Base-by-base conservation (phyloP, 2,329 filamentous ascomycete species). In the Lasiodiplodia hormozganensis region DNA sequence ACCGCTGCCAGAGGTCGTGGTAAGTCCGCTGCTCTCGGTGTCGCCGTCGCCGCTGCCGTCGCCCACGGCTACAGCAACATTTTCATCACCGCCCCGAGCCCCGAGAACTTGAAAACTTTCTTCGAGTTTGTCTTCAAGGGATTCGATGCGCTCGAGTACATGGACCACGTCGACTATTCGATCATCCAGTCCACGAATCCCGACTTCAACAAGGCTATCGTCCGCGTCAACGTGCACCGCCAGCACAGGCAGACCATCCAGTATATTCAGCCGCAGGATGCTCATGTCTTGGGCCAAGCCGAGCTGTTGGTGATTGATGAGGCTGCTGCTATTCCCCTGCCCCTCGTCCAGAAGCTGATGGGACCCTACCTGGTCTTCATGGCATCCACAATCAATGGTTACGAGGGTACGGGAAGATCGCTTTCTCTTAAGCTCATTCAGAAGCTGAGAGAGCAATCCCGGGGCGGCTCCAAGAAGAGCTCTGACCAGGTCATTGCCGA, bases 71-170 rank as follows among this genome's bases (percentile, higher is more conserved):
- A 99, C 82, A 97, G 94, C 84, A 99, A 99, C 80, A 97, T 99
- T 75, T 99, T 99, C 82, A 97, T 99, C 77, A 99, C 96, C 1
- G 98, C 95, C 1, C 95, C 95, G 0, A 97, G 93, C 70, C 96
- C 96, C 0, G 96, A 99, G 82, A 99, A 99, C 82, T 85, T 99
- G 85, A 99, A 98, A 83, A 99, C 96, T 0, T 85, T 99, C 8
- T 99, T 99, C 77, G 94, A 99, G 76, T 99, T 99, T 75, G 88
- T 99, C 21, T 97, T 99, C 86, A 98, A 97, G 80, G 96, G 94
- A 0, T 99, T 99, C 75, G 96, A 99, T 78, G 92, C 94, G 12
- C 85, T 99, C 34, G 92, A 91, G 38, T 99, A 99, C 76, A 89
- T 94, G 71, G 96, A 99, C 74, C 96, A 99, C 77, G 89, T 94